Evolutionary conservation across 2,329 filamentous ascomycete species (phyloP).

Genomic region (Xenoacremonium recifei): DNA sequence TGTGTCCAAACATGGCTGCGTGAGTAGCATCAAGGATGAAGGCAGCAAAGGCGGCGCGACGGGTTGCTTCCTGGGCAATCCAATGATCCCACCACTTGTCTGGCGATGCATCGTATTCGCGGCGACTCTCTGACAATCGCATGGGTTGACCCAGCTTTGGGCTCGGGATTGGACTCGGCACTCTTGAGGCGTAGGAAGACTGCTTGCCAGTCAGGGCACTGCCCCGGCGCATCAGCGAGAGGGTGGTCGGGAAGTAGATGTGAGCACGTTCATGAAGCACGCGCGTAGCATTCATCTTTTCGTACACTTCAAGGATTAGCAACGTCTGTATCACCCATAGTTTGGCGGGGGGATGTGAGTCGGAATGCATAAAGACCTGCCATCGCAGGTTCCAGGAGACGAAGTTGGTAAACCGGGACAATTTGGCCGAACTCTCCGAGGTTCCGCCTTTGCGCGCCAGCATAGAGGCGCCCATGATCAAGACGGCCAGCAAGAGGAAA

Average conservation of each 20-base stretch:
- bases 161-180: constrained; percentile 21
- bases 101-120: constrained; percentile 18
- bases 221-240: constrained; percentile 27
- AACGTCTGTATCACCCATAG: constrained; percentile 28
- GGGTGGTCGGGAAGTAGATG: constrained; percentile 27
- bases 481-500: constrained; percentile 23
- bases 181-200: constrained; percentile 23
- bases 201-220: constrained; percentile 27
- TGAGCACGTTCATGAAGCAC: constrained; percentile 27
- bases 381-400: constrained; percentile 27
- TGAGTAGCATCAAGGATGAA: constrained; percentile 29
- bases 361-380: constrained; percentile 29
- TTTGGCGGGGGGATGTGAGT: constrained; percentile 27
- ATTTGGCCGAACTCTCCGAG: constrained; percentile 20
- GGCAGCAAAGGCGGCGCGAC: constrained; percentile 24
- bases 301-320: constrained; percentile 25
- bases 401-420: constrained; percentile 28
- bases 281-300: constrained; percentile 26
- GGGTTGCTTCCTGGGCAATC: constrained; percentile 29
- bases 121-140: constrained; percentile 11
- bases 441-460: constrained; percentile 19
- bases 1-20: constrained; percentile 27
- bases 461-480: constrained; percentile 29
- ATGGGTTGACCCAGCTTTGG: constrained; percentile 16
- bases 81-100: constrained; percentile 30